phyloP scores from a whole-genome alignment of 352 stramenopile genomes.

The Pythium insidiosum region DNA sequence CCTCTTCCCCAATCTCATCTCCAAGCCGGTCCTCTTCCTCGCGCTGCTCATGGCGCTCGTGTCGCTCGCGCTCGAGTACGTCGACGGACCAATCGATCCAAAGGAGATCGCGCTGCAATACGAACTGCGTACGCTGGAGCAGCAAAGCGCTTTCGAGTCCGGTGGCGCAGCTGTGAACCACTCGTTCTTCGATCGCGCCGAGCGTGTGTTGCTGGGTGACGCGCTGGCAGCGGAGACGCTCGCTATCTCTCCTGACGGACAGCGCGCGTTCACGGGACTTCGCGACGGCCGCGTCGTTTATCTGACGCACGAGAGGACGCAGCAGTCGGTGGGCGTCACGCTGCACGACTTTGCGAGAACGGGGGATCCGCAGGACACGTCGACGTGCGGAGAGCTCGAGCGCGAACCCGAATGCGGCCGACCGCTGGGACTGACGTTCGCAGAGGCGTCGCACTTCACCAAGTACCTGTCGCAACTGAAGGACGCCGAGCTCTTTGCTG shows the following conservation, averaged over 20 bases:
- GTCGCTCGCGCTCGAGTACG: constrained; percentile 40
- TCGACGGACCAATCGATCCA: too few relatives aligned
- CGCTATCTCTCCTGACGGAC: constrained; percentile 12
- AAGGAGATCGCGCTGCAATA: constrained; percentile 27
- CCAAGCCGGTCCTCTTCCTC: constrained; percentile 32
- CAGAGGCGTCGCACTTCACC: constrained; percentile 21
- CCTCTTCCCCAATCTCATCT: too few relatives aligned
- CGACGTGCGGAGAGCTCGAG: constrained; percentile 19
- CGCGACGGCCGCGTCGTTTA: constrained; percentile 44
- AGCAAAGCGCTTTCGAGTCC: constrained; percentile 25
- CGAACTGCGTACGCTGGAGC: too few relatives aligned
- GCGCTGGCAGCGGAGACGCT: constrained; percentile 34
- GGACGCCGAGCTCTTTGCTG: constrained; percentile 26
- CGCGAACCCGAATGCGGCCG: constrained; percentile 41
- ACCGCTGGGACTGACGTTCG: constrained; percentile 40
- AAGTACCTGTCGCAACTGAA: constrained; percentile 39
- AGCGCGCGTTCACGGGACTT: constrained; percentile 28
- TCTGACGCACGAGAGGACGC: constrained; percentile 14
- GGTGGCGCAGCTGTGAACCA: background rate
- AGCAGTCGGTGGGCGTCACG: constrained; percentile 15
- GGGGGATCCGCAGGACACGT: constrained; percentile 21
- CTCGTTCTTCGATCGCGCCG: constrained; percentile 13
- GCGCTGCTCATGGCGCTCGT: constrained; percentile 44
- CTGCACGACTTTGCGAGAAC: constrained; percentile 44
- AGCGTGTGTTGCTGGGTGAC: constrained; percentile 28